Evolutionary conservation across 257 asterid species (phyloP), one percentile per base, ranked within the genome.

Genomic region (Solanum ossicruentum): DNA sequence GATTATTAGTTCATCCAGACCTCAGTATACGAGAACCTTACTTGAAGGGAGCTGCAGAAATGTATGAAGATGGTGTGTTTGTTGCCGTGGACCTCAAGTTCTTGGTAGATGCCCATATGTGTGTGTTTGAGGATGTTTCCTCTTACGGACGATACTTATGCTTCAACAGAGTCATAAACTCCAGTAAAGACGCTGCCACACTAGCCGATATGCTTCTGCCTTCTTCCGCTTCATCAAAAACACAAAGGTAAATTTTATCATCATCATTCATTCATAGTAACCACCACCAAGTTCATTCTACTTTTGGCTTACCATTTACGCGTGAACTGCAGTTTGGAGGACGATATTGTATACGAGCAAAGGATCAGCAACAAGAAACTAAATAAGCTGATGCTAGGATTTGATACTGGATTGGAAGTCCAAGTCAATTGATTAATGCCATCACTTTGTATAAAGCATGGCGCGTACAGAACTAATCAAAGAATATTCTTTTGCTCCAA

Each of bases 91-190:
- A 97, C 77, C 90, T 94, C 15, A 85, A 92, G 1, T 95, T 92
- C 93, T 85, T 97, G 72, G 95, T 93, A 3, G 92, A 94, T 39
- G 98, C 98, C 0, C 99, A 97, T 72, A 90, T 97, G 18, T 92
- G 98, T 61, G 97, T 93, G 9, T 95, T 93, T 54, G 98, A 97
- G 92, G 98, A 95, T 32, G 32, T 91, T 12, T 89, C 98, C 55
- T 85, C 99, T 0, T 94, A 92, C 17, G 99, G 98, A 20, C 91
- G 98, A 7, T 97, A 97, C 91, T 82, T 97, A 2, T 97, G 98
- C 85, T 95, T 97, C 80, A 93, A 95, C 51, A 92, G 84, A 58
- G 94, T 91, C 56, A 89, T 96, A 12, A 94, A 88, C 36, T 72
- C 86, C 81, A 86, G 86, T 36, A 84, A 92, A 65, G 99, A 93